phyloP scores from a whole-genome alignment of 2,329 filamentous ascomycete genomes.

The Saccharata proteae region DNA sequence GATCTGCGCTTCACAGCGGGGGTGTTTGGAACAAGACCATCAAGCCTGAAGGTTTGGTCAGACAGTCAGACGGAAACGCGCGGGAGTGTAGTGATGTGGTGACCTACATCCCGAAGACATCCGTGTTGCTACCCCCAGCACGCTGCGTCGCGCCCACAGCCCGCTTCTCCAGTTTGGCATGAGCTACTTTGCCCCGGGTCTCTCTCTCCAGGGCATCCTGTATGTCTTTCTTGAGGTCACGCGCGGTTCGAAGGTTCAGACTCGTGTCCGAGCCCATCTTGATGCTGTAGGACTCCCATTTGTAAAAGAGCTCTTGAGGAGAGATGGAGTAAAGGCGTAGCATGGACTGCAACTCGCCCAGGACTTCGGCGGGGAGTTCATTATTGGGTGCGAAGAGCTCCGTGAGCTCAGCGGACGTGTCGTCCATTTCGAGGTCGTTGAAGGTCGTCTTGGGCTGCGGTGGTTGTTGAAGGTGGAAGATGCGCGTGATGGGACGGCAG shows the following conservation, averaged over 20 bases:
- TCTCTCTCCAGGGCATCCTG: conserved; percentile 74
- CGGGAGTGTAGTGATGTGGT: background rate
- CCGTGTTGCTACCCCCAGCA: conserved; percentile 37
- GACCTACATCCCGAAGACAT: conserved; percentile 71
- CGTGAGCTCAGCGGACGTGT: conserved; percentile 41
- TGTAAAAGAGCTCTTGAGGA: conserved; percentile 84
- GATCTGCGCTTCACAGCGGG: conserved; percentile 43
- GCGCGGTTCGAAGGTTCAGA: conserved; percentile 56
- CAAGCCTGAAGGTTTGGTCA: conserved; percentile 32
- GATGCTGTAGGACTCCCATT: conserved; percentile 97
- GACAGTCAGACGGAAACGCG: background rate
- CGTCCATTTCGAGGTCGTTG: conserved; percentile 32
- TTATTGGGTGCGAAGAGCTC: conserved; percentile 45
- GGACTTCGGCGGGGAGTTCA: conserved; percentile 62
- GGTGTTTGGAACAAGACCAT: conserved; percentile 34
- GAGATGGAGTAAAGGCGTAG: conserved; percentile 70
- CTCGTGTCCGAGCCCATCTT: conserved; percentile 81
- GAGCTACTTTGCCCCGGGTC: conserved; percentile 49
- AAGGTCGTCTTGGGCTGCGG: conserved; percentile 3
- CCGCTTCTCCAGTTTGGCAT: conserved; percentile 51
- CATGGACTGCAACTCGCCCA: conserved; percentile 73
- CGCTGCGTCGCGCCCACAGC: conserved; percentile 49
- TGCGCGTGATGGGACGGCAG: background rate
- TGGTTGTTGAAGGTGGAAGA: conserved; percentile 5
- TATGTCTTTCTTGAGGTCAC: conserved; percentile 74